A percentile compares a stretch with the other conserved stretches of the same genome.
Conservation (phyloP, 768 basidiomycete genomes). For the Sporobolomyces pararoseus region DNA sequence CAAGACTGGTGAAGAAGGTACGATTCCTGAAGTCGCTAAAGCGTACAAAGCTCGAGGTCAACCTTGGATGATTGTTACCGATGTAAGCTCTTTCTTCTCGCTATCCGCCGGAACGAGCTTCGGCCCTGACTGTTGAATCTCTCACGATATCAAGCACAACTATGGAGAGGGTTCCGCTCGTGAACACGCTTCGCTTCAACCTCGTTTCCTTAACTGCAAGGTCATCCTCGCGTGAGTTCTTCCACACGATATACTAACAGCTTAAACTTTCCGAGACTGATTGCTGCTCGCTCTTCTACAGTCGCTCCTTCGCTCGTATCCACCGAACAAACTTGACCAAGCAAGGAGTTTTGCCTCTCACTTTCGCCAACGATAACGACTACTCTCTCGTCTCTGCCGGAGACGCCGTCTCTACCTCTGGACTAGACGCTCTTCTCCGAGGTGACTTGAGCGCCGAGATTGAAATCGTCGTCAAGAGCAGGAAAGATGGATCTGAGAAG, state of each 20-base stretch:
- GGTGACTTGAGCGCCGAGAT: conserved; percentile 46
- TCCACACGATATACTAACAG: conserved; percentile 48
- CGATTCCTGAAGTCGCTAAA: conserved; percentile 88
- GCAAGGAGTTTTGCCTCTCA: conserved; percentile 95
- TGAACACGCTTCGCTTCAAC: conserved; percentile 96
- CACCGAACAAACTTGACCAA: conserved; percentile 70
- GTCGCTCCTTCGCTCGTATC: conserved; percentile 91
- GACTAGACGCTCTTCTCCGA: conserved; percentile 64
- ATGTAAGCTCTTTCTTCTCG: conserved; percentile 51
- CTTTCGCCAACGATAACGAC: conserved; percentile 81
- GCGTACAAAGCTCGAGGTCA: conserved; percentile 73
- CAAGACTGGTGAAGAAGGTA: conserved; percentile 60
- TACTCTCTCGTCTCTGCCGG: conserved; percentile 74
- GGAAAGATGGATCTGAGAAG: conserved; percentile 20
- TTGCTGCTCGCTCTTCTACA: not conserved
- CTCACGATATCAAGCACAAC: no score
- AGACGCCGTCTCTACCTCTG: conserved; percentile 75
- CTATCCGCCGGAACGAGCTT: no score
- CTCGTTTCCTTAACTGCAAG: conserved; percentile 58
- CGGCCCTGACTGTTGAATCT: no score
- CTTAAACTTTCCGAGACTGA: not conserved
- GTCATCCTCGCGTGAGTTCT: conserved; percentile 43
- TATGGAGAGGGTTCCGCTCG: conserved; percentile 97
- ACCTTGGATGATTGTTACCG: conserved; percentile 93
- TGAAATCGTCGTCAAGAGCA: conserved; percentile 63